These are phyloP conservation scores for Meyerozyma smithsonii DNA, from an alignment of 1,139 yeast genomes.

Conservation along the genomic window DNA sequence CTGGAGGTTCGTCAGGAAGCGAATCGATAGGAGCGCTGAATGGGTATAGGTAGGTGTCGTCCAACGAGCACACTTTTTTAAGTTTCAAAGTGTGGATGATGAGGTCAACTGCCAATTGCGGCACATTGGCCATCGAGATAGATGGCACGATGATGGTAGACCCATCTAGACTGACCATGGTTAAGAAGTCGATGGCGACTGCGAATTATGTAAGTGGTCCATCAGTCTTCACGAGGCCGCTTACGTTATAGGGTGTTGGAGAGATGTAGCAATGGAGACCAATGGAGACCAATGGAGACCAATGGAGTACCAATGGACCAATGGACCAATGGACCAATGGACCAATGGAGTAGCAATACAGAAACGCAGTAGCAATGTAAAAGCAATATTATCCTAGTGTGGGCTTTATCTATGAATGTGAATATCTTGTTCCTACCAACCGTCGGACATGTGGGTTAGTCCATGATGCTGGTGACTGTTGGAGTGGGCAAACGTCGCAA, in stretches of 20 bases:
- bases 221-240: too few relatives aligned
- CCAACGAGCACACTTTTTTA: slow-evolving; percentile 48
- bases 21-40: slow-evolving; percentile 77
- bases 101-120: slow-evolving; percentile 77
- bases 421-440: background rate
- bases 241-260: background rate
- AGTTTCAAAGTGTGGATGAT: slow-evolving; percentile 60
- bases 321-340: too few relatives aligned
- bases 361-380: too few relatives aligned
- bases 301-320: too few relatives aligned
- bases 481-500: background rate
- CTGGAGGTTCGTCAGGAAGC: slow-evolving; percentile 11
- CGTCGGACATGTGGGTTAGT: background rate
- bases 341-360: too few relatives aligned
- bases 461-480: background rate
- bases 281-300: too few relatives aligned
- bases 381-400: too few relatives aligned
- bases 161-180: slow-evolving; percentile 3
- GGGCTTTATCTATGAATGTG: background rate
- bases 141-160: slow-evolving; percentile 60
- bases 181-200: background rate
- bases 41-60: slow-evolving; percentile 65
- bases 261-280: background rate
- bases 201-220: background rate
- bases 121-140: slow-evolving; percentile 84